phyloP scores from a whole-genome alignment of 768 basidiomycete species.

The Kwoniella mangroviensis region DNA sequence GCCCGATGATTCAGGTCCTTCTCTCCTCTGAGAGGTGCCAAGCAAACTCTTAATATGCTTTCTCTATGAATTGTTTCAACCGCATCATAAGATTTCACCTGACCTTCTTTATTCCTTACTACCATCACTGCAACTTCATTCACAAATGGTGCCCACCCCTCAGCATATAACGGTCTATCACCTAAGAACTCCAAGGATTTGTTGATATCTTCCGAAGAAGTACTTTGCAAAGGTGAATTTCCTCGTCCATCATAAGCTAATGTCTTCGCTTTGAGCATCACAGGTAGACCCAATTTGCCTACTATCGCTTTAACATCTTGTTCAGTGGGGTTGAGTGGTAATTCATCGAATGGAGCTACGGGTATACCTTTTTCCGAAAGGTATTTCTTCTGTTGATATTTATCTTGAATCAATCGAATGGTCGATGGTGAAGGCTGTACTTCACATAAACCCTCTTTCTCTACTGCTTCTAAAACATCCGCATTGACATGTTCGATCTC shows the following conservation, averaged over 20 bases:
- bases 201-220: slow-evolving; percentile 62
- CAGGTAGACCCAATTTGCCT: slow-evolving; percentile 71
- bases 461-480: slow-evolving; percentile 65
- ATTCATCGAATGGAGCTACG: slow-evolving; percentile 66
- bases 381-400: slow-evolving; percentile 70
- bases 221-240: slow-evolving; percentile 74
- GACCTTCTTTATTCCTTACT: slow-evolving; percentile 74
- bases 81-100: slow-evolving; percentile 80
- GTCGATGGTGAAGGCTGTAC: slow-evolving; percentile 77
- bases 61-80: slow-evolving; percentile 96
- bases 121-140: slow-evolving; percentile 98
- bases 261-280: slow-evolving; percentile 96
- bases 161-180: slow-evolving; percentile 82
- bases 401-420: slow-evolving; percentile 80
- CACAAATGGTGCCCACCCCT: slow-evolving; percentile 86
- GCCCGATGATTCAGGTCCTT: slow-evolving; percentile 68
- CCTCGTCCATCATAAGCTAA: slow-evolving; percentile 95
- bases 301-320: slow-evolving; percentile 61
- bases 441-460: slow-evolving; percentile 59
- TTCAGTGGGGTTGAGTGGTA: slow-evolving; percentile 65
- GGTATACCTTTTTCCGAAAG: slow-evolving; percentile 63
- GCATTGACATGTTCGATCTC: slow-evolving; percentile 97
- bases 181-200: slow-evolving; percentile 62
- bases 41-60: slow-evolving; percentile 89
- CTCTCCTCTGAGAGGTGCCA: slow-evolving; percentile 74